phyloP scores from a whole-genome alignment of 2,329 filamentous ascomycete species.

The Penicillium sp. region DNA sequence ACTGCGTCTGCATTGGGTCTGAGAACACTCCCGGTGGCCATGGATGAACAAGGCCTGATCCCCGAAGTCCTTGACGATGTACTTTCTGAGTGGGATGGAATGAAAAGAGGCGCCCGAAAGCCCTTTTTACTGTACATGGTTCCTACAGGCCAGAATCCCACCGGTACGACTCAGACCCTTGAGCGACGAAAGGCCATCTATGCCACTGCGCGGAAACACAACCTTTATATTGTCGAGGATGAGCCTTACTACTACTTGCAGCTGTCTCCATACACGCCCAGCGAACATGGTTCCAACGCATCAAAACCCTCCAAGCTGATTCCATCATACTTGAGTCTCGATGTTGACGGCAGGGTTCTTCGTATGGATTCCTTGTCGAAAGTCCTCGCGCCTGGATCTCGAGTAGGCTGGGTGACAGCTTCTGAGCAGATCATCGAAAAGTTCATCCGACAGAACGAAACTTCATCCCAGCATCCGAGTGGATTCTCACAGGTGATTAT shows the following conservation, averaged over 20 bases:
- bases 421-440: constrained; percentile 73
- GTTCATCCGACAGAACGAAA: constrained; percentile 73
- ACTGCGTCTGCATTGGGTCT: constrained; percentile 3
- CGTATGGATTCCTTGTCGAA: constrained; percentile 85
- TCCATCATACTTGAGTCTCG: constrained; percentile 61
- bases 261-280: constrained; percentile 39
- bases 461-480: constrained; percentile 71
- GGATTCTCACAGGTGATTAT: constrained; percentile 75
- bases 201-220: constrained; percentile 68
- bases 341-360: constrained; percentile 76
- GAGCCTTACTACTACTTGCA: constrained; percentile 88
- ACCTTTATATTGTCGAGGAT: constrained; percentile 77
- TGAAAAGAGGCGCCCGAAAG: constrained; percentile 49
- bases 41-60: constrained; percentile 7
- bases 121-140: constrained; percentile 64
- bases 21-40: background rate
- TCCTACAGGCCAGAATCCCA: constrained; percentile 77
- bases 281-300: background rate
- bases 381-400: constrained; percentile 71
- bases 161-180: constrained; percentile 68
- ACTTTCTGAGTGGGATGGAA: constrained; percentile 1
- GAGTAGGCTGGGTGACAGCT: constrained; percentile 79
- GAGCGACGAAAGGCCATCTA: constrained; percentile 67
- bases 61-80: background rate
- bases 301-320: background rate